A percentile compares a stretch with the other conserved stretches of the same genome.
phyloP scores from a whole-genome alignment of 1,284 basidiomycete genomes.

The Ustilago vetiveriae region DNA sequence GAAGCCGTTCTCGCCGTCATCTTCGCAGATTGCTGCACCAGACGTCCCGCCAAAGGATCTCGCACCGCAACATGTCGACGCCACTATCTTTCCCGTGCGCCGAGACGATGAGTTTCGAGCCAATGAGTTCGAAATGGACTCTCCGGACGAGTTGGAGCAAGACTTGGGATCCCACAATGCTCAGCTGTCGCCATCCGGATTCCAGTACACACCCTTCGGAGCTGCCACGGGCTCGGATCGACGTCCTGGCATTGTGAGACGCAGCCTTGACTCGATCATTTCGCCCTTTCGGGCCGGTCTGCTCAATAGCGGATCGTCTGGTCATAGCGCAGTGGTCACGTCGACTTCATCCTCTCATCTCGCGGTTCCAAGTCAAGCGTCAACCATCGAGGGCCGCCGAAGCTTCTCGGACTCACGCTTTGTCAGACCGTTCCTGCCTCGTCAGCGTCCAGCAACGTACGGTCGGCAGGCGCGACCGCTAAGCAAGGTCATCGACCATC shows the following conservation, averaged over 20 bases:
- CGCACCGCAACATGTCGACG: conserved; percentile 9
- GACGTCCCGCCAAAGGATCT: conserved; percentile 15
- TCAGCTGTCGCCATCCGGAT: not conserved
- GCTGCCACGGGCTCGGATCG: not conserved
- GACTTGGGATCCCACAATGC: not conserved
- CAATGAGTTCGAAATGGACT: conserved; percentile 32
- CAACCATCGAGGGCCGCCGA: conserved; percentile 19
- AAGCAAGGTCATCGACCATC: conserved; percentile 32
- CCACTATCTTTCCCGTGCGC: conserved; percentile 29
- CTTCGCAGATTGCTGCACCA: not conserved
- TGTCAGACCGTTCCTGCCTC: conserved; percentile 30
- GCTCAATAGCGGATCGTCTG: conserved; percentile 10
- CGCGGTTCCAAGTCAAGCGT: conserved; percentile 1
- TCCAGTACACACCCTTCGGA: not conserved
- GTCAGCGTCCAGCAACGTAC: conserved; percentile 10
- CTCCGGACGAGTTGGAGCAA: conserved; percentile 20
- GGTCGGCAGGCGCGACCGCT: conserved; percentile 19
- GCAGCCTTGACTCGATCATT: conserved; percentile 43
- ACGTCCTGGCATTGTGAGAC: conserved; percentile 31
- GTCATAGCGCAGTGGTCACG: not conserved
- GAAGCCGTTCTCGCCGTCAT: not conserved
- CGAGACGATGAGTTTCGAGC: conserved; percentile 36
- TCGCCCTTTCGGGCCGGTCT: conserved; percentile 43
- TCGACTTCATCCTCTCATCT: conserved; percentile 1
- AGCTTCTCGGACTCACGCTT: conserved; percentile 49